Base-by-base conservation (phyloP, 1,139 yeast genomes). In the Kodamaea sp. region DNA sequence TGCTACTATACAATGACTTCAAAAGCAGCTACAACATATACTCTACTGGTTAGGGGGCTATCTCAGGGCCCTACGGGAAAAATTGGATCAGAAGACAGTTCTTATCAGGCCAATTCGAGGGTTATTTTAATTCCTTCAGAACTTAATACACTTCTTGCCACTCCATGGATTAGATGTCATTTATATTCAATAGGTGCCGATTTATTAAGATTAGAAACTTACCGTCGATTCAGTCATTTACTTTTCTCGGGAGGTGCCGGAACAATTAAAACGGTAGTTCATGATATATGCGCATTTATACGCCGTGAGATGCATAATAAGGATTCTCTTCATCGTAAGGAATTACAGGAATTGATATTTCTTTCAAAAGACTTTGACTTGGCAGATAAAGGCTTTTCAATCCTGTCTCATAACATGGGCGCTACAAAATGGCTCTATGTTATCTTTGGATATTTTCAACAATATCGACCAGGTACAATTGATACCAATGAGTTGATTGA, bases 111-210 rank as follows among this genome's bases (percentile, higher is more conserved):
- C 20, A 15, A 15, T 15, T 15, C 20, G 20, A 3, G 20, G 4
- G 12, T 27, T 10, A 24, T 47, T 12, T 15, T 40, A 12, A 46
- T 47, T n/a, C 46, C 49, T 7, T 34, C 47, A 22, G 52, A 47
- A 10, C 44, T 48, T 29, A 43, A 46, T 36, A 40, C 42, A 22
- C 37, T 54, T 27, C 43, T 54, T 29, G 49, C 50, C 30, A 55
- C 58, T 24, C 51, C 66, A 4, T 64, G 68, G 69, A 46, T 61
- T 30, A 48, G 62, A 35, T 60, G 61, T 37, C 73, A 69, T 45
- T 52, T 68, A 24, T 63, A 57, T 45, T 51, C 55, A 35, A 45
- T 67, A 8, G 75, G 75, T 4, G 60, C 60, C 23, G 73, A 68
- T 42, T 57, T 64, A 29, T 49, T 70, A 31, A 49, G 69, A 32